These are phyloP conservation scores for Letharia lupina DNA, from an alignment of 495 filamentous ascomycete species.

Conservation along the genomic window DNA sequence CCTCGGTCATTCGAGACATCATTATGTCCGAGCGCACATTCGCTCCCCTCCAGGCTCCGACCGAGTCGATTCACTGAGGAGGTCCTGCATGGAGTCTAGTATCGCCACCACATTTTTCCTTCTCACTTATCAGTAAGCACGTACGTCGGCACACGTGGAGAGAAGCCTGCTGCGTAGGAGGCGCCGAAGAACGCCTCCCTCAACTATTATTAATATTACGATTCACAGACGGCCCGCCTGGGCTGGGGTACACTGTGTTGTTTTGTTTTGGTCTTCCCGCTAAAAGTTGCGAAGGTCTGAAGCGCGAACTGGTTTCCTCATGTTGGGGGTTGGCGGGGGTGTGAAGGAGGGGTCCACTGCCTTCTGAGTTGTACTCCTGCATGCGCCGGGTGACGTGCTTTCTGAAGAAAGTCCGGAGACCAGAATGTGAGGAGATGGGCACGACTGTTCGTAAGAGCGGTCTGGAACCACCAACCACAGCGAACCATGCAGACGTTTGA, in stretches of 20 bases:
- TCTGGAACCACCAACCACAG: background rate
- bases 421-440: too few relatives aligned
- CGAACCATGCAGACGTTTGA: too few relatives aligned
- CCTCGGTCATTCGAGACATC: too few relatives aligned
- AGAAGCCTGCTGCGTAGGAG: constrained; percentile 4
- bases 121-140: background rate
- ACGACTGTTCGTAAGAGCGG: background rate
- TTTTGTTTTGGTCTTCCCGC: background rate
- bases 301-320: too few relatives aligned
- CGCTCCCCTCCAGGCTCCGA: background rate
- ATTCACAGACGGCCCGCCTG: background rate
- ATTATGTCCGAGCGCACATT: background rate
- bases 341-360: too few relatives aligned
- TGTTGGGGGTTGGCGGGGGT: too few relatives aligned
- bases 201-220: background rate
- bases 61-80: background rate
- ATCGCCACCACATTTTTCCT: background rate
- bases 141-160: background rate
- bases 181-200: background rate
- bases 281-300: background rate
- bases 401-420: too few relatives aligned
- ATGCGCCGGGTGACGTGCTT: too few relatives aligned
- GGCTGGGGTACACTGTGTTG: too few relatives aligned
- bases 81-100: background rate
- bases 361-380: too few relatives aligned